Percentiles rank a stretch among this genome's conserved stretches.
Evolutionary conservation across 352 stramenopile genomes (phyloP).

Genomic region (Thalassiosira mediterranea): DNA sequence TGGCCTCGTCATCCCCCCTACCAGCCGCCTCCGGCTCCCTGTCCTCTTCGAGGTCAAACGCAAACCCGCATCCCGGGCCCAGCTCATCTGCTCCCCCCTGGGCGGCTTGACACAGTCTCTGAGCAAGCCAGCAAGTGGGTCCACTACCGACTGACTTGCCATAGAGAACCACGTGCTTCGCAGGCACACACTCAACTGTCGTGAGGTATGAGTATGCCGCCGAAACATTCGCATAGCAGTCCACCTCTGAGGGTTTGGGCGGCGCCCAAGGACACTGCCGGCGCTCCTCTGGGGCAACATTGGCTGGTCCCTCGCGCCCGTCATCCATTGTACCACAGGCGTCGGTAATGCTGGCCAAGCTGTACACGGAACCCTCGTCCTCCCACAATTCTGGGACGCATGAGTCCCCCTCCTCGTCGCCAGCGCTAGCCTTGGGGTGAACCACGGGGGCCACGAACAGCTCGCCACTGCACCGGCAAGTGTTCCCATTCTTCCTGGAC

Average conservation of each 20-base stretch:
- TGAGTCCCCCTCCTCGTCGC: neutral
- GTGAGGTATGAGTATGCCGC: constrained; percentile 72
- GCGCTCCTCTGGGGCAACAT: neutral
- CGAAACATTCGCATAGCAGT: constrained; percentile 75
- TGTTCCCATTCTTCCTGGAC: too few relatives aligned
- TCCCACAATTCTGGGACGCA: neutral
- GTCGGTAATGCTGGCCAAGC: neutral
- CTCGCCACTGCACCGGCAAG: neutral
- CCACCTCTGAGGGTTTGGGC: constrained; percentile 67
- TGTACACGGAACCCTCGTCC: neutral
- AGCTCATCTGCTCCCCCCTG: constrained; percentile 9
- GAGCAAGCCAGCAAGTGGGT: constrained; percentile 78
- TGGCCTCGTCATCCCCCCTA: neutral
- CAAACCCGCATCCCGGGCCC: neutral
- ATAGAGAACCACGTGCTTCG: constrained; percentile 77
- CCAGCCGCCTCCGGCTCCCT: neutral
- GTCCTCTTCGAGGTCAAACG: neutral
- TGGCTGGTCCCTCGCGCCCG: neutral
- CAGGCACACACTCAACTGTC: constrained; percentile 55
- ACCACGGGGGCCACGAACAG: neutral
- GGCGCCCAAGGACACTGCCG: neutral
- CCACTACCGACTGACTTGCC: constrained; percentile 76
- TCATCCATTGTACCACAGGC: neutral
- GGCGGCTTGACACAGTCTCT: constrained; percentile 39
- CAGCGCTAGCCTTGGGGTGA: neutral